Conservation (phyloP, 2,329 filamentous ascomycete species). For the Beauveria brongniartii region DNA sequence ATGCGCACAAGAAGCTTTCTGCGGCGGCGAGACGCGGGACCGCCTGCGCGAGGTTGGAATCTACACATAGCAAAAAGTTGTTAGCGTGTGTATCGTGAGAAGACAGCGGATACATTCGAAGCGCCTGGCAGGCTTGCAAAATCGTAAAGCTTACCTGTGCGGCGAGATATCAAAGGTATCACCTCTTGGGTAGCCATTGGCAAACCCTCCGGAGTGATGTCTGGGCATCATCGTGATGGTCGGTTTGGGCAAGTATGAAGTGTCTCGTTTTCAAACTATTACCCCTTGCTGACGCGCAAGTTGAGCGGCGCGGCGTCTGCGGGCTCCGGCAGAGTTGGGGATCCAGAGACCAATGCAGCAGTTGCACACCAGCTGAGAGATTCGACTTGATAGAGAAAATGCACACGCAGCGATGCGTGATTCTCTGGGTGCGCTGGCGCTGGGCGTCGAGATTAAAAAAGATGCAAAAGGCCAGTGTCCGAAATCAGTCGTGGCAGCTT, state of each 20-base stretch:
- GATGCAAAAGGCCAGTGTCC: background rate
- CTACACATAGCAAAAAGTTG: constrained; percentile 34
- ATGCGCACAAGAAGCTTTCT: constrained; percentile 65
- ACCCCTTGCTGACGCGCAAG: constrained; percentile 11
- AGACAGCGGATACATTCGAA: background rate
- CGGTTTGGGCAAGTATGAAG: background rate
- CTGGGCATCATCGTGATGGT: constrained; percentile 70
- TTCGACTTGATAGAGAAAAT: background rate
- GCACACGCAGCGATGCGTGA: background rate
- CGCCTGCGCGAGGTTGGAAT: constrained; percentile 77
- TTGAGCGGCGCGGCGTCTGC: constrained; percentile 2
- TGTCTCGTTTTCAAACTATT: background rate
- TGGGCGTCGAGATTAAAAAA: constrained; percentile 2
- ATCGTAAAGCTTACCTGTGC: constrained; percentile 58
- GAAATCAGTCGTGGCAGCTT: constrained; percentile 11
- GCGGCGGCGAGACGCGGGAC: constrained; percentile 62
- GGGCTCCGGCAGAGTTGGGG: background rate
- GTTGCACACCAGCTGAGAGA: background rate
- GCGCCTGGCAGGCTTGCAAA: background rate
- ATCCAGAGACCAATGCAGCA: background rate
- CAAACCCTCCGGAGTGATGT: constrained; percentile 66
- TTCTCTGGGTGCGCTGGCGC: background rate
- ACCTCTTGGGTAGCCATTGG: constrained; percentile 73
- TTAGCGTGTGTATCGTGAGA: background rate
- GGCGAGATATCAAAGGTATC: constrained; percentile 82